These are phyloP conservation scores for Ziziphus jujuba DNA, from an alignment of 306 rosid genomes.

Conservation along the genomic window DNA sequence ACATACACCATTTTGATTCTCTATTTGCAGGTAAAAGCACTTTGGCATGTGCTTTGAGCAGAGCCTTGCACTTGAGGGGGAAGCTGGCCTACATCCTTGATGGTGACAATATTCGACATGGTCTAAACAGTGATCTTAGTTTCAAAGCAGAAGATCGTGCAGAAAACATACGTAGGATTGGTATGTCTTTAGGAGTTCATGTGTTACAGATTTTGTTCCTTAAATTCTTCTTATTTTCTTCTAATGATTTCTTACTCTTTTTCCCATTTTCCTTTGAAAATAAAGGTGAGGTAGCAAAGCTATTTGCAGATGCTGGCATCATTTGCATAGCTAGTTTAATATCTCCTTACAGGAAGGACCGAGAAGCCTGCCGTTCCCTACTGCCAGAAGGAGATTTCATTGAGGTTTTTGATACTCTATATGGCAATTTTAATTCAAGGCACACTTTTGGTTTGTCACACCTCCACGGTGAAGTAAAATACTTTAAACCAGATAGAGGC, in stretches of 20 bases:
- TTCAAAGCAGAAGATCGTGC: constrained; percentile 86
- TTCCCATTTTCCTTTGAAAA: neutral
- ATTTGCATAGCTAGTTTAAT: constrained; percentile 92
- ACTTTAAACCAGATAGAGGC: constrained; percentile 25
- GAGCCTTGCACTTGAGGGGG: constrained; percentile 71
- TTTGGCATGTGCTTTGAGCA: constrained; percentile 88
- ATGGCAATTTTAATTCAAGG: neutral
- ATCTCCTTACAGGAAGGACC: constrained; percentile 84
- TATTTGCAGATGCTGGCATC: constrained; percentile 94
- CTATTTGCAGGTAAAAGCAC: constrained; percentile 84
- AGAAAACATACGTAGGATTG: constrained; percentile 90
- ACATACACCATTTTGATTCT: constrained; percentile 27
- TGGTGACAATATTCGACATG: constrained; percentile 97
- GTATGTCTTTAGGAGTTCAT: constrained; percentile 36
- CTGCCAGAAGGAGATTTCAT: constrained; percentile 82
- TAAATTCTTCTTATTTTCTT: neutral
- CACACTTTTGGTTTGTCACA: no score
- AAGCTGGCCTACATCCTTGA: constrained; percentile 84
- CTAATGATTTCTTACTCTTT: neutral
- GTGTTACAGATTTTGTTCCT: neutral
- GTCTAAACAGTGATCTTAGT: constrained; percentile 86
- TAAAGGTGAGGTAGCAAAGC: constrained; percentile 93
- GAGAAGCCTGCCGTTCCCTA: constrained; percentile 88
- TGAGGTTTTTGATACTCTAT: constrained; percentile 46
- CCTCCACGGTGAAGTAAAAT: constrained; percentile 8